A percentile compares a stretch with the other conserved stretches of the same genome.
Evolutionary conservation across 495 filamentous ascomycete species (phyloP).

Genomic region (Annulohypoxylon nitens): DNA sequence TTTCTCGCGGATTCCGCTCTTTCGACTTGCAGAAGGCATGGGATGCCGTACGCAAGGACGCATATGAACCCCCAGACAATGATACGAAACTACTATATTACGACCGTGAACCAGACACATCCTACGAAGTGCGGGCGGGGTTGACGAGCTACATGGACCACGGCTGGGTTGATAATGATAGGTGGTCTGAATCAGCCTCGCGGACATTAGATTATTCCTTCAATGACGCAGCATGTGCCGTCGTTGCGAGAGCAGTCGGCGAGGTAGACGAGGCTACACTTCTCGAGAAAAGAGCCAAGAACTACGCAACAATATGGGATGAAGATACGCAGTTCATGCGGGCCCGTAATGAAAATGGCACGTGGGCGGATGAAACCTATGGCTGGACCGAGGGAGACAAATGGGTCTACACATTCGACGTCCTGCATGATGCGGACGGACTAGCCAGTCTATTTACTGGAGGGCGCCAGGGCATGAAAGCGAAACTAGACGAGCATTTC

Average conservation of each 20-base stretch:
- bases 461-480: conserved; percentile 45
- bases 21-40: conserved; percentile 51
- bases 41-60: conserved; percentile 50
- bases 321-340: conserved; percentile 51
- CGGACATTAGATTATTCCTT: conserved; percentile 53
- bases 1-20: conserved; percentile 50
- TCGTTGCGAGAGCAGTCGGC: conserved; percentile 45
- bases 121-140: conserved; percentile 51
- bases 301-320: conserved; percentile 52
- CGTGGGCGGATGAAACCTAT: conserved; percentile 48
- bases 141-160: conserved; percentile 52
- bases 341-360: conserved; percentile 50
- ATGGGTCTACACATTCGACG: conserved; percentile 54
- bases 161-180: conserved; percentile 53
- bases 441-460: conserved; percentile 45
- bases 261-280: conserved; percentile 32
- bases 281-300: conserved; percentile 42
- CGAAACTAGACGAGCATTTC: conserved; percentile 52
- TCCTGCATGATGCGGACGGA: conserved; percentile 49
- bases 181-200: conserved; percentile 52
- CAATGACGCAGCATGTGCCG: conserved; percentile 50
- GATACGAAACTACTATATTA: conserved; percentile 52
- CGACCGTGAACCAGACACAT: conserved; percentile 50
- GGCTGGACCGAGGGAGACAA: conserved; percentile 53
- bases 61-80: conserved; percentile 50